Percentiles rank a stretch among this genome's conserved stretches.
phyloP scores from a whole-genome alignment of 345 rosid genomes.

The Draba incana region DNA sequence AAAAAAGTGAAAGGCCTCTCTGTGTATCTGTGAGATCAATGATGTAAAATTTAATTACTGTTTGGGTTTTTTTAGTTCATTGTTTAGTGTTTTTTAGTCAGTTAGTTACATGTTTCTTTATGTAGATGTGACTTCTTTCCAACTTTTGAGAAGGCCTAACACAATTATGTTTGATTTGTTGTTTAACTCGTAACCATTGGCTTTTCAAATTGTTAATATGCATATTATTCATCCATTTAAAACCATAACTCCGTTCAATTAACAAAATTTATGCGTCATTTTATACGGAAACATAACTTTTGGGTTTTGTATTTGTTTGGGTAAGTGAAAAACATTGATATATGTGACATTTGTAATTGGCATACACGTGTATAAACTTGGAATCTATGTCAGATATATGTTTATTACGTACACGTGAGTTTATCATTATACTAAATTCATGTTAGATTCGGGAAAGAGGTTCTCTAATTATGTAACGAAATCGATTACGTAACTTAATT shows the following conservation, averaged over 20 bases:
- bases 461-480: too few species aligned
- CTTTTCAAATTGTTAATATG: constrained; percentile 24
- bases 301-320: not conserved
- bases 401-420: constrained; percentile 36
- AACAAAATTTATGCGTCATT: too few species aligned
- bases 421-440: constrained; percentile 9
- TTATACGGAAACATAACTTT: not conserved
- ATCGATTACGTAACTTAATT: too few species aligned
- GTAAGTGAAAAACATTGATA: constrained; percentile 5
- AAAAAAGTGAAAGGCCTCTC: constrained; percentile 13
- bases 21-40: constrained; percentile 1
- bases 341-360: not conserved
- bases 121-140: constrained; percentile 28
- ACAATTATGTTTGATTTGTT: constrained; percentile 2
- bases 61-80: constrained; percentile 14
- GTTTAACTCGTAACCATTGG: not conserved
- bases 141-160: constrained; percentile 7
- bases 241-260: not conserved
- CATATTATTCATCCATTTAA: not conserved
- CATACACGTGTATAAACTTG: constrained; percentile 8
- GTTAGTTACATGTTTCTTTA: not conserved
- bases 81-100: constrained; percentile 1
- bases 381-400: constrained; percentile 31
- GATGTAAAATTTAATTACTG: constrained; percentile 17
- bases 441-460: too few species aligned